A percentile compares a stretch with the other conserved stretches of the same genome.
These are phyloP conservation scores for Castanea mollissima DNA, from an alignment of 306 rosid genomes.

Conservation along the genomic window DNA sequence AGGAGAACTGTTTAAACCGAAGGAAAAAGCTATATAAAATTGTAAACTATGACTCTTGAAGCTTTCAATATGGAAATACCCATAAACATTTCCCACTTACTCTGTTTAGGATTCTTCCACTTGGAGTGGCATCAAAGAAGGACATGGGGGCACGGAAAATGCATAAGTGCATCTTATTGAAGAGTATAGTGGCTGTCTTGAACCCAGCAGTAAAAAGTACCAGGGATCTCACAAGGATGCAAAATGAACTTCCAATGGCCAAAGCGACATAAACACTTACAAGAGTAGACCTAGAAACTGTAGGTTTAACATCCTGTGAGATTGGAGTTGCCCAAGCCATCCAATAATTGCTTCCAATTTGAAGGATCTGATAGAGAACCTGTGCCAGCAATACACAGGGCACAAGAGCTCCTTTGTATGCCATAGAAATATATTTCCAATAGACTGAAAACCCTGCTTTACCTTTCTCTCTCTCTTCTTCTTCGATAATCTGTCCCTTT, in stretches of 20 bases:
- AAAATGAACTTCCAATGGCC: constrained; percentile 50
- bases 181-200: constrained; percentile 58
- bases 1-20: background rate
- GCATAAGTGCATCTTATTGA: constrained; percentile 53
- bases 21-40: background rate
- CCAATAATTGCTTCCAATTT: constrained; percentile 73
- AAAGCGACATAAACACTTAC: constrained; percentile 43
- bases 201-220: constrained; percentile 45
- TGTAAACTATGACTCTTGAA: background rate
- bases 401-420: constrained; percentile 61
- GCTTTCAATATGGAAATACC: background rate
- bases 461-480: constrained; percentile 73
- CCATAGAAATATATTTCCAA: constrained; percentile 52
- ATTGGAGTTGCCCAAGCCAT: constrained; percentile 75
- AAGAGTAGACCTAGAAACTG: constrained; percentile 30
- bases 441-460: constrained; percentile 50
- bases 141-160: constrained; percentile 70
- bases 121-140: constrained; percentile 69
- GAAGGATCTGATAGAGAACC: constrained; percentile 41
- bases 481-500: constrained; percentile 66
- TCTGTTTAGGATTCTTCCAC: constrained; percentile 60
- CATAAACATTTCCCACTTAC: constrained; percentile 29
- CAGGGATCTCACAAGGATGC: constrained; percentile 32
- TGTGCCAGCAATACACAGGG: constrained; percentile 53
- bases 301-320: constrained; percentile 33